Evolutionary conservation across 2,329 filamentous ascomycete species (phyloP).

Genomic region (Lachnellula subtilissima): DNA sequence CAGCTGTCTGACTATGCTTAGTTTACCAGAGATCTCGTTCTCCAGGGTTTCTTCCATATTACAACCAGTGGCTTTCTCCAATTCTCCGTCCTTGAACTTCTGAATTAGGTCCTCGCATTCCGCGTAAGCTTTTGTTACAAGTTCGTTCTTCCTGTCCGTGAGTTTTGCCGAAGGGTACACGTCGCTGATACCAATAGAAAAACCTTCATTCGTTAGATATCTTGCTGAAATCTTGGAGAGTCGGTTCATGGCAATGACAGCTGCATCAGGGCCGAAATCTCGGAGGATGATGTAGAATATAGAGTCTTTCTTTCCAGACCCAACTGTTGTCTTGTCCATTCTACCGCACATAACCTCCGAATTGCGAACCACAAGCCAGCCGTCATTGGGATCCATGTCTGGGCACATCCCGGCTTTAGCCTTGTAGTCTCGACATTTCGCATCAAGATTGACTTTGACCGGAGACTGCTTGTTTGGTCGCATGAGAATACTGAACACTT

Average conservation of each 20-base stretch:
- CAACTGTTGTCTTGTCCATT: conserved; percentile 98
- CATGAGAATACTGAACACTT: conserved; percentile 89
- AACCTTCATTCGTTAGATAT: conserved; percentile 83
- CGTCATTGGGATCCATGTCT: conserved; percentile 80
- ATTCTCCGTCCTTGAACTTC: conserved; percentile 71
- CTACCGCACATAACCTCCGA: conserved; percentile 95
- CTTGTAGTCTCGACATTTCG: conserved; percentile 79
- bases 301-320: conserved; percentile 94
- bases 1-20: conserved; percentile 85
- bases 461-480: conserved; percentile 78
- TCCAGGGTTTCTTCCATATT: conserved; percentile 90
- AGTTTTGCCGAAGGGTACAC: conserved; percentile 77
- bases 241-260: conserved; percentile 88
- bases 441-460: conserved; percentile 87
- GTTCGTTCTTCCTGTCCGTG: conserved; percentile 64
- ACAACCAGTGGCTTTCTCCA: conserved; percentile 83
- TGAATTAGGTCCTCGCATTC: conserved; percentile 80
- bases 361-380: conserved; percentile 89
- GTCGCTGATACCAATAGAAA: conserved; percentile 93
- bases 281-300: conserved; percentile 95
- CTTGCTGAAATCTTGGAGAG: conserved; percentile 86
- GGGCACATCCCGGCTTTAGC: conserved; percentile 52
- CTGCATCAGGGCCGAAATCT: conserved; percentile 87
- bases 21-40: conserved; percentile 82
- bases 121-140: conserved; percentile 74